Evolutionary conservation across 1,284 basidiomycete species (phyloP), one percentile per base, ranked within the genome.

Genomic region (Ustilago xerochloae): DNA sequence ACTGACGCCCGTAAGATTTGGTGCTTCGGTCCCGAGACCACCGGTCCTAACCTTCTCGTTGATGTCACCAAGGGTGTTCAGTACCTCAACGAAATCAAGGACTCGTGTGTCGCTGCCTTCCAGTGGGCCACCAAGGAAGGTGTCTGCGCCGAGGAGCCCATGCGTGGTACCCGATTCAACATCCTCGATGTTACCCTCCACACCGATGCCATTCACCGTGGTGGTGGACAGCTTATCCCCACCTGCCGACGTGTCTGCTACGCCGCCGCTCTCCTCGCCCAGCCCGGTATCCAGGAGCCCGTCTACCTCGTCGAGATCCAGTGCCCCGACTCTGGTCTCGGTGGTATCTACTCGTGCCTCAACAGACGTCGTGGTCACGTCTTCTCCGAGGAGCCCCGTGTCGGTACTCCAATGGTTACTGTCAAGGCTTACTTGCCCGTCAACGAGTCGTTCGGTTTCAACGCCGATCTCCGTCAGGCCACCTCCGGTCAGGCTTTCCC

Each of bases 1-100:
- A 97, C 96, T 73, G 97, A 99, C 84, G 97, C 97, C 80, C 90
- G 97, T 86, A 98, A 97, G 90, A 98, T 99, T 85, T 99, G 97
- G 97, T 94, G 93, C 88, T 99, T 99, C 89, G 96, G 96, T 83
- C 97, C 97, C 78, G 97, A 99, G 82, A 97, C 93, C 62, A 95
- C 93, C 78, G 97, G 97, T 64, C 91, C 97, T 74, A 99, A 99
- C 88, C 86, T 99, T 86, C 88, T 99, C 86, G 93, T 97, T 82
- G 97, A 99, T 88, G 93, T 92, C 82, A 97, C 97, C 85, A 99
- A 99, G 90, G 96, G 94, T 89, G 95, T 98, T 68, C 85, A 86
- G 79, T 86, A 85, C 85, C 81, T 87, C 45, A 85, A 85, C 84
- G 97, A 99, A 90, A 99, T 99, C 90, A 99, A 99, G 90, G 97